Evolutionary conservation across 169 alveolate species (phyloP), one percentile per base, ranked within the genome.

Genomic region (Eimeria sp.): DNA sequence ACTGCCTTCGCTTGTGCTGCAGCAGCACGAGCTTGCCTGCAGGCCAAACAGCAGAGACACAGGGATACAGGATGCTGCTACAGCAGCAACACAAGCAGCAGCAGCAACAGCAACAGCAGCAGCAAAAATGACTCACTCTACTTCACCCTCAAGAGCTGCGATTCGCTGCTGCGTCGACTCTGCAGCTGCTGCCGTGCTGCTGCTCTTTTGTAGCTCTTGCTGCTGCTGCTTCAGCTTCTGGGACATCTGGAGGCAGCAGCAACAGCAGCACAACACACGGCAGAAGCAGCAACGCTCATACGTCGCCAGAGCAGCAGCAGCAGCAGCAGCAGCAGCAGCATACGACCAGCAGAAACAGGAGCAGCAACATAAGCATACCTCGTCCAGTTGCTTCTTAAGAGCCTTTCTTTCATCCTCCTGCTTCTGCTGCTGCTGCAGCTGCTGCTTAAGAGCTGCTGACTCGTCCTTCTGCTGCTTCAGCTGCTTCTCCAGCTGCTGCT

Each of bases 101-200:
- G 34, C 67, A 47, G 89, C 67, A 47, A 22, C n/a, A 73, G 54
- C 83, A 34, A 57, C 51, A 73, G 83, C 83, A 43, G 83, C 83
- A 43, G 51, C 57, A 73, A n/a, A 22, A n/a, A 14, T 5, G 49
- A n/a, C 89, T 78, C 45, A 78, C 89, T 51, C 34, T 67, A 78
- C 67, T 14, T 43, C 89, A 14, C 65, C 67, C 89, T 78, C 89
- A 47, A 78, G 89, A 27, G 11, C 67, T 45, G 89, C 89, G 10
- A 78, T 27, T 45, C 54, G 89, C 89, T 78, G 30, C 65, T 78
- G 89, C 45, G 65, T 11, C n/a, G 89, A 63, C 22, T 63, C 89
- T 49, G 89, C 67, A n/a, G 83, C 83, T 43, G 47, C 57, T 73
- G 89, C 89, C 45, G 89, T 43, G 89, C 89, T 49, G 89, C 89